Conservation (phyloP, 805 yeast genomes). For the Kluyveromyces wickerhamii region DNA sequence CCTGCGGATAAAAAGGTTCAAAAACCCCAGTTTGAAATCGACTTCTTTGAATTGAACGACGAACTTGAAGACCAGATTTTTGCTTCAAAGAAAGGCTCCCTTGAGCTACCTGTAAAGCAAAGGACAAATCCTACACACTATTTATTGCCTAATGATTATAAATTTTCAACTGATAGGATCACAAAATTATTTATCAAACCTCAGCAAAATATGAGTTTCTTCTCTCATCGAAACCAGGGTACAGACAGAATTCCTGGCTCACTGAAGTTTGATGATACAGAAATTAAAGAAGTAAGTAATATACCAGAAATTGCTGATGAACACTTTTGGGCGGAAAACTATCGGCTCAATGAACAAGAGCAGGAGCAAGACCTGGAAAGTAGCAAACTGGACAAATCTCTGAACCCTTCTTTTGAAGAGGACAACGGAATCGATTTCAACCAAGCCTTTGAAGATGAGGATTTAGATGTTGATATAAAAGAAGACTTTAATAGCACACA, state of each 20-base stretch:
- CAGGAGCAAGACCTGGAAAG: slow-evolving; percentile 26
- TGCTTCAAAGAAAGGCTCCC: slow-evolving; percentile 29
- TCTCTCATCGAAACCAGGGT: slow-evolving; percentile 11
- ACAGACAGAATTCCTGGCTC: neutral
- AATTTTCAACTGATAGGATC: slow-evolving; percentile 61
- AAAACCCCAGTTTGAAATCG: slow-evolving; percentile 34
- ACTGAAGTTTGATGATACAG: slow-evolving; percentile 6
- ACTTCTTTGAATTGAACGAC: slow-evolving; percentile 35
- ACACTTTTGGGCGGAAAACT: slow-evolving; percentile 64
- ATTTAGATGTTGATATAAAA: slow-evolving; percentile 29
- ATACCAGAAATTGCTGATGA: slow-evolving; percentile 46
- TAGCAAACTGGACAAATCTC: slow-evolving; percentile 19
- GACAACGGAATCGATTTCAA: slow-evolving; percentile 29
- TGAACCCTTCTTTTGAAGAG: slow-evolving; percentile 33
- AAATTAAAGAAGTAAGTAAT: slow-evolving; percentile 13
- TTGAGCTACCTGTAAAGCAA: slow-evolving; percentile 37
- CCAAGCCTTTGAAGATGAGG: slow-evolving; percentile 29
- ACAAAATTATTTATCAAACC: slow-evolving; percentile 68
- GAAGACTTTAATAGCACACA: slow-evolving; percentile 18
- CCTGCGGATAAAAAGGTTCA: slow-evolving; percentile 20
- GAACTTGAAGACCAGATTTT: slow-evolving; percentile 36
- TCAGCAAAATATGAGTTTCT: slow-evolving; percentile 33
- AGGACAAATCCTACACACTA: slow-evolving; percentile 37
- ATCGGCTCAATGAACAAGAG: slow-evolving; percentile 35
- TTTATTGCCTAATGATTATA: slow-evolving; percentile 64